Evolutionary conservation across 1,284 basidiomycete genomes (phyloP).

Genomic region (Papiliotrema flavescens): DNA sequence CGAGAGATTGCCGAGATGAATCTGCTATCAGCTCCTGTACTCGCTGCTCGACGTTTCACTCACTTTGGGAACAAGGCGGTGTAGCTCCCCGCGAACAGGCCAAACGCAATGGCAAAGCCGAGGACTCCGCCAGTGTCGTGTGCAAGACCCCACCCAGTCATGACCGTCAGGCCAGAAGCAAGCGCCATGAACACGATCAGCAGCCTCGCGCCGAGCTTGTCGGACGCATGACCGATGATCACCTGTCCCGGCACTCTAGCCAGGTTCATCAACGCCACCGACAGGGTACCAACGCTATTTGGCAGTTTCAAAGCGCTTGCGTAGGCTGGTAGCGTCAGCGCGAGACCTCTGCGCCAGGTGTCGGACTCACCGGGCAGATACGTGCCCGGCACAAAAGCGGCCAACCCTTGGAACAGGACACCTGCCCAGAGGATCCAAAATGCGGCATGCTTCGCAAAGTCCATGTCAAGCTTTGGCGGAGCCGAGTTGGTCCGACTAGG

Average conservation of each 20-base stretch:
- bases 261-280: conserved; percentile 24
- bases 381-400: conserved; percentile 25
- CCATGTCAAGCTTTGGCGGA: conserved; percentile 14
- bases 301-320: conserved; percentile 20
- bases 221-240: conserved; percentile 19
- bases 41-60: not conserved
- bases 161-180: conserved; percentile 16
- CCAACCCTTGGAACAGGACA: conserved; percentile 22
- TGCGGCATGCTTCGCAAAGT: conserved; percentile 10
- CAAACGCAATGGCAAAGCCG: conserved; percentile 25
- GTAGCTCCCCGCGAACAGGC: conserved; percentile 26
- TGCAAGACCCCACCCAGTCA: conserved; percentile 27
- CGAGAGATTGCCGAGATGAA: conserved; percentile 19
- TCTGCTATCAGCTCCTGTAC: conserved; percentile 4
- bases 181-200: conserved; percentile 22
- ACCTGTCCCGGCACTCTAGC: conserved; percentile 28
- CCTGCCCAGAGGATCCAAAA: conserved; percentile 27
- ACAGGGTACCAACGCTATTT: conserved; percentile 19
- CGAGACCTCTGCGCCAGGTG: not conserved
- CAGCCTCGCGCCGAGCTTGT: conserved; percentile 17
- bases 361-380: conserved; percentile 23
- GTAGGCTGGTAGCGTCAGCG: conserved; percentile 15
- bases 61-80: conserved; percentile 23
- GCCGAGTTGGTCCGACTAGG: conserved; percentile 1
- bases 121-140: conserved; percentile 17